Percentiles rank a stretch among this genome's conserved stretches.
These are phyloP conservation scores for Xylaria multiplex DNA, from an alignment of 2,329 filamentous ascomycete genomes.

Conservation along the genomic window DNA sequence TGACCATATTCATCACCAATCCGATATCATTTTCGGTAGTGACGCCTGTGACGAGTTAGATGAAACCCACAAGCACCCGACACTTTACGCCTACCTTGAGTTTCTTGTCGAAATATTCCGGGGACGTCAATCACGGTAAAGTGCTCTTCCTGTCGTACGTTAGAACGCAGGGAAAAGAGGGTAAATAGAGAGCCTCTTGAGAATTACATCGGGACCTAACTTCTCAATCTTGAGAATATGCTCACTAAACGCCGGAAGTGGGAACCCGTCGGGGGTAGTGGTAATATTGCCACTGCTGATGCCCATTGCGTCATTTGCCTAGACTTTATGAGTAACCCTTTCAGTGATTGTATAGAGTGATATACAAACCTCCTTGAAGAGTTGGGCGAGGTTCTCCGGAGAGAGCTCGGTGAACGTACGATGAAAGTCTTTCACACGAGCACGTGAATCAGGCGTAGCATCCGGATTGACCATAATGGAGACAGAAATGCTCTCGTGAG, in stretches of 20 bases:
- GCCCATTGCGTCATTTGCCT: conserved; percentile 58
- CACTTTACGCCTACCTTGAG: conserved; percentile 44
- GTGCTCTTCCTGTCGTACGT: conserved; percentile 52
- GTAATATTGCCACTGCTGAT: conserved; percentile 48
- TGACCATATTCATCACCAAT: conserved; percentile 60
- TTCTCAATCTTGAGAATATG: conserved; percentile 59
- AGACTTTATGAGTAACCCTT: conserved; percentile 19
- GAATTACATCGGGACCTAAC: conserved; percentile 54
- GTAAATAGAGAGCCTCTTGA: no score
- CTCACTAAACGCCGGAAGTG: conserved; percentile 55
- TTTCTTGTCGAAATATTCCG: conserved; percentile 59
- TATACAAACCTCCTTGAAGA: conserved; percentile 54
- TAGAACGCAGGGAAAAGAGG: conserved; percentile 1
- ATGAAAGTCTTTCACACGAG: conserved; percentile 46
- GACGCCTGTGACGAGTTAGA: conserved; percentile 44
- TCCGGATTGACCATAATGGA: conserved; percentile 54
- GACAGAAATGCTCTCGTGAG: conserved; percentile 50
- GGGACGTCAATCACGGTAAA: conserved; percentile 66
- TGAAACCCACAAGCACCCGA: neutral
- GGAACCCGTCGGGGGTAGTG: conserved; percentile 15
- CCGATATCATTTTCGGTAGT: conserved; percentile 58
- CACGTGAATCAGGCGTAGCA: conserved; percentile 37
- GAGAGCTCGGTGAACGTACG: conserved; percentile 43
- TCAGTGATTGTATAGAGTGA: no score
- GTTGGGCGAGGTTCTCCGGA: conserved; percentile 47